phyloP scores from a whole-genome alignment of 1,284 basidiomycete genomes.

The Cryptococcus amylolentus region DNA sequence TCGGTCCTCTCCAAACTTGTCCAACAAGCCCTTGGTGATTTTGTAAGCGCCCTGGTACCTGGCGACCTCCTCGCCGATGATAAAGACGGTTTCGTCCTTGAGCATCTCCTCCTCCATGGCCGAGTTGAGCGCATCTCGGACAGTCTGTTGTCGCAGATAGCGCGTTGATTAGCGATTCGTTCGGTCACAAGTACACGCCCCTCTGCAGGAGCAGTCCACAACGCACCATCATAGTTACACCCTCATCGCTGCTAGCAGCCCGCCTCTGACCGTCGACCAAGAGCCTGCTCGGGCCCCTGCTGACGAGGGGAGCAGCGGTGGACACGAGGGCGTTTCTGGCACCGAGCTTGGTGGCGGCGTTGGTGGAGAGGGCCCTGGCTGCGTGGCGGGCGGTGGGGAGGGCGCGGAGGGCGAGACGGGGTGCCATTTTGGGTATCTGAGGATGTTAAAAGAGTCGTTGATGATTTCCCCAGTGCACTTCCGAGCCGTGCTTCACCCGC shows the following conservation, averaged over 20 bases:
- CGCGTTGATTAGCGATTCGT: too few species aligned
- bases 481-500: background rate
- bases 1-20: conserved; percentile 99
- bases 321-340: conserved; percentile 36
- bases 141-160: conserved; percentile 63
- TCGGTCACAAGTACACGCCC: too few species aligned
- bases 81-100: conserved; percentile 89
- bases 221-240: conserved; percentile 43
- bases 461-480: background rate
- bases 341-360: conserved; percentile 16
- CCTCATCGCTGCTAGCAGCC: conserved; percentile 37
- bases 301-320: conserved; percentile 41
- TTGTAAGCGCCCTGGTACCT: conserved; percentile 99
- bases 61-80: conserved; percentile 98
- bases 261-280: conserved; percentile 28
- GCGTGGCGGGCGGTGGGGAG: conserved; percentile 13
- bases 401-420: conserved; percentile 13
- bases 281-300: conserved; percentile 27
- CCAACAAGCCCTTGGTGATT: conserved; percentile 95
- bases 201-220: background rate
- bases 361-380: conserved; percentile 13
- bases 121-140: conserved; percentile 93
- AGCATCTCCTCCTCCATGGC: conserved; percentile 99
- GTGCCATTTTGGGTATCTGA: conserved; percentile 24
- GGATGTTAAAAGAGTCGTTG: background rate